Evolutionary conservation across 805 yeast species (phyloP), one percentile per base, ranked within the genome.

Genomic region (Myxozyma neotropica): DNA sequence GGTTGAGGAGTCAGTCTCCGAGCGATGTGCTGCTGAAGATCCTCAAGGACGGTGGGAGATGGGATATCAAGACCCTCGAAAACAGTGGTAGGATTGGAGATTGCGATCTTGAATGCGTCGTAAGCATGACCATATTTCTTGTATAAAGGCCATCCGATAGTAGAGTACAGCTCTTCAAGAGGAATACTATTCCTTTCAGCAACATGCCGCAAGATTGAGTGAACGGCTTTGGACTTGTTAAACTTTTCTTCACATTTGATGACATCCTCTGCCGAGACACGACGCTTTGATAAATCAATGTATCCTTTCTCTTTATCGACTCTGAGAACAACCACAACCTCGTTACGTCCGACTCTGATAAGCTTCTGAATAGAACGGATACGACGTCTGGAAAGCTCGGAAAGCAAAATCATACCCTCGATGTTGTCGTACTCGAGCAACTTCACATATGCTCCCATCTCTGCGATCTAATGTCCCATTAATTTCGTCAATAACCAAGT

Each of bases 261-360:
- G 67, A 94, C 93, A 76, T 94, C 99, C 78, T 94, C 99, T 39
- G 97, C 86, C n/a, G 95, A 86, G 57, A 93, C 99, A 75, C 97
- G 86, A 83, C 98, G 92, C 77, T 94, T 94, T 58, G 97, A 91
- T 72, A 94, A 81, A 78, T 94, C 99, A 73, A 94, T 94, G 77
- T 94, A 94, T 49, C 99, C 99, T 77, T 94, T 94, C 75, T 94
- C 99, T 76, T 92, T 92, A 78, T 94, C 99, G 62, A 94, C 99
- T 80, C 99, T 88, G 72, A 94, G 81, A 8, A 94, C 99, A 61
- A 94, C 97, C 35, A 93, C 99, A 57, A 94, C 97, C 78, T 94
- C 99, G 73, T 94, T 94, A 75, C 95, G 90, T 67, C 99, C 99
- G 65, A 94, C 98, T 79, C 98, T 88, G 75, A 94, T 92, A 74